A percentile compares a stretch with the other conserved stretches of the same genome.
Conservation (phyloP, 257 asterid species). For the Penstemon barbatus region DNA sequence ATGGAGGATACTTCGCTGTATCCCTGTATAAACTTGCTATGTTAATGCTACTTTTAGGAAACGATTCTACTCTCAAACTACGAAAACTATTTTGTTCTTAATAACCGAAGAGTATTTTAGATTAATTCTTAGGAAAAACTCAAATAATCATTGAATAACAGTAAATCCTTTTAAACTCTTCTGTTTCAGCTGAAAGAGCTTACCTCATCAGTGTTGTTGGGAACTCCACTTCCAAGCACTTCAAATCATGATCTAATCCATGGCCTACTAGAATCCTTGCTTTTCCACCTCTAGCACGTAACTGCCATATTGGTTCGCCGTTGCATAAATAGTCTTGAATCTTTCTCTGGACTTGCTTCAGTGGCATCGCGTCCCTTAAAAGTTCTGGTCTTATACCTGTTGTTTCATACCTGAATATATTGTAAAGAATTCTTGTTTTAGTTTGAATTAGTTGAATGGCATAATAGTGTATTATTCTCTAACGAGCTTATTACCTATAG, state of each 20-base stretch:
- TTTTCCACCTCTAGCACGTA: slow-evolving; percentile 75
- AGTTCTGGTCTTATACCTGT: slow-evolving; percentile 75
- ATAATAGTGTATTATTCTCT: slow-evolving; percentile 1
- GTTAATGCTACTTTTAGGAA: slow-evolving; percentile 13
- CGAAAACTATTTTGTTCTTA: background rate
- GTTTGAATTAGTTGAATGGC: slow-evolving; percentile 3
- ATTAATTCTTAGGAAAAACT: background rate
- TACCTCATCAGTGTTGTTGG: slow-evolving; percentile 70
- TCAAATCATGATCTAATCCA: slow-evolving; percentile 82
- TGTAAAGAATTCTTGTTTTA: slow-evolving; percentile 11
- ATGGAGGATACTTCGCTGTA: slow-evolving; percentile 77
- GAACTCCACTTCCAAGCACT: slow-evolving; percentile 74
- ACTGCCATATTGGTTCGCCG: slow-evolving; percentile 86
- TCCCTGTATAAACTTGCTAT: slow-evolving; percentile 53
- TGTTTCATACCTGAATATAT: slow-evolving; percentile 66
- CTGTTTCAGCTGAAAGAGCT: slow-evolving; percentile 22
- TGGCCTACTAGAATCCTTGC: slow-evolving; percentile 86
- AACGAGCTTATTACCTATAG: slow-evolving; percentile 52
- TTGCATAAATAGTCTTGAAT: slow-evolving; percentile 85
- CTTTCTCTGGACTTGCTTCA: slow-evolving; percentile 67
- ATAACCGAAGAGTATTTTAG: background rate
- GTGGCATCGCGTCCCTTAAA: slow-evolving; percentile 77
- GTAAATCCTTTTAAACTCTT: slow-evolving; percentile 4
- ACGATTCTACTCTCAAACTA: background rate
- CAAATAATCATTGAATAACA: slow-evolving; percentile 1